Evolutionary conservation across 1,284 basidiomycete genomes (phyloP).

Genomic region (Agroathelia rolfsii): DNA sequence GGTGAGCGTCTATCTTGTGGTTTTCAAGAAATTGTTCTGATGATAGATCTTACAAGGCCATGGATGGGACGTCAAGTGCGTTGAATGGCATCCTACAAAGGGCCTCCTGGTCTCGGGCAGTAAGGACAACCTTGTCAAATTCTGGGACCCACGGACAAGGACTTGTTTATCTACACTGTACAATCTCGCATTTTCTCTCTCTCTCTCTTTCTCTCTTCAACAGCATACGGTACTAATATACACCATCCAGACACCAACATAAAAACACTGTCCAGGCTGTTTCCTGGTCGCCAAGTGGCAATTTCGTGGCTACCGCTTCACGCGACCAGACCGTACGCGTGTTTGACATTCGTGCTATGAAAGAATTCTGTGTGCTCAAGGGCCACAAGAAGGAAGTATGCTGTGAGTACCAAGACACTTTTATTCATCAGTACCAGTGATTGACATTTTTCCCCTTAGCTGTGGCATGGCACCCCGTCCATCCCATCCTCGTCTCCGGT

Average conservation of each 20-base stretch:
- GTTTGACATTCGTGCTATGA: conserved; percentile 98
- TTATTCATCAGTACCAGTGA: conserved; percentile 3
- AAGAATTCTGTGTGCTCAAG: conserved; percentile 83
- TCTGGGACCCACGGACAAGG: conserved; percentile 94
- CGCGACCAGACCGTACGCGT: conserved; percentile 91
- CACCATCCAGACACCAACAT: conserved; percentile 70
- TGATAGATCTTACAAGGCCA: conserved; percentile 50
- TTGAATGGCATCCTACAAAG: conserved; percentile 97
- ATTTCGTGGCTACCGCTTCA: conserved; percentile 88
- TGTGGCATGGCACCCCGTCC: conserved; percentile 91
- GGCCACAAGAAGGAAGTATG: conserved; percentile 98
- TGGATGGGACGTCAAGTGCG: conserved; percentile 97
- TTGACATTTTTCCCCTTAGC: conserved; percentile 33
- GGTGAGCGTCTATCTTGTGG: conserved; percentile 35
- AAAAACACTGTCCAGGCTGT: conserved; percentile 95
- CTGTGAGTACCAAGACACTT: conserved; percentile 47
- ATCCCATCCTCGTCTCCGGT: conserved; percentile 87
- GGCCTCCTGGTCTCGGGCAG: conserved; percentile 89
- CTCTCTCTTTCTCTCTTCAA: conserved; percentile 1
- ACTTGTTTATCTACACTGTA: conserved; percentile 82
- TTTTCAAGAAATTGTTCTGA: background rate
- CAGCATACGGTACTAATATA: conserved; percentile 2
- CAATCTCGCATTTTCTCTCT: no score
- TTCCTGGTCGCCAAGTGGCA: conserved; percentile 88
- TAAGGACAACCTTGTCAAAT: conserved; percentile 98